Conservation (phyloP, 139 green algal genomes). For the Deuterostichococcus epilithicus region DNA sequence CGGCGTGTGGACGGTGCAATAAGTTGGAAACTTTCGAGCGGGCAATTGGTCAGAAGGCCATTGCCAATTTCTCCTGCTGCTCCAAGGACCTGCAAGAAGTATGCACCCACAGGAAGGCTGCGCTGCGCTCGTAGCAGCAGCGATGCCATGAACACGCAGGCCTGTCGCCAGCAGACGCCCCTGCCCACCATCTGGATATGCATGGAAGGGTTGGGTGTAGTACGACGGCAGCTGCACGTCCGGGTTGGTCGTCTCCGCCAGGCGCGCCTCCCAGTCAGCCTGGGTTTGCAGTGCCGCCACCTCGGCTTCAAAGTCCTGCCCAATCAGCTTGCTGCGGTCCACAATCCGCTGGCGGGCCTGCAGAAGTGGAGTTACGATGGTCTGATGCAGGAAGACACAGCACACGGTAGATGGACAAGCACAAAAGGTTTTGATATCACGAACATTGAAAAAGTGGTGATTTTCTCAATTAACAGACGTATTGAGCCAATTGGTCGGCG, state of each 20-base stretch:
- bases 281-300: constrained; percentile 48
- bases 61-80: no score
- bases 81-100: no score
- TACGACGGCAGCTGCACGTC: constrained; percentile 54
- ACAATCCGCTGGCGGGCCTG: constrained; percentile 67
- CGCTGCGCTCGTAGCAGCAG: no score
- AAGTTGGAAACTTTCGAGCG: no score
- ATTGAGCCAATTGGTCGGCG: background rate
- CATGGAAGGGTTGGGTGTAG: constrained; percentile 75
- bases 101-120: no score
- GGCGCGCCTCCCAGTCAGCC: constrained; percentile 49
- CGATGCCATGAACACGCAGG: no score
- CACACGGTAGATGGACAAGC: background rate
- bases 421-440: background rate
- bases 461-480: background rate
- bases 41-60: background rate
- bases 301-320: constrained; percentile 58
- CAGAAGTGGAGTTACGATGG: background rate
- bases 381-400: background rate
- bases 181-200: constrained; percentile 39
- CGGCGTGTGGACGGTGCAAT: no score
- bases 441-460: background rate
- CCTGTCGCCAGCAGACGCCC: no score
- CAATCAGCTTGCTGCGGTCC: constrained; percentile 59
- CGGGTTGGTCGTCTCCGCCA: constrained; percentile 32